phyloP scores from a whole-genome alignment of 495 filamentous ascomycete genomes.

The Daldinia bambusicola region DNA sequence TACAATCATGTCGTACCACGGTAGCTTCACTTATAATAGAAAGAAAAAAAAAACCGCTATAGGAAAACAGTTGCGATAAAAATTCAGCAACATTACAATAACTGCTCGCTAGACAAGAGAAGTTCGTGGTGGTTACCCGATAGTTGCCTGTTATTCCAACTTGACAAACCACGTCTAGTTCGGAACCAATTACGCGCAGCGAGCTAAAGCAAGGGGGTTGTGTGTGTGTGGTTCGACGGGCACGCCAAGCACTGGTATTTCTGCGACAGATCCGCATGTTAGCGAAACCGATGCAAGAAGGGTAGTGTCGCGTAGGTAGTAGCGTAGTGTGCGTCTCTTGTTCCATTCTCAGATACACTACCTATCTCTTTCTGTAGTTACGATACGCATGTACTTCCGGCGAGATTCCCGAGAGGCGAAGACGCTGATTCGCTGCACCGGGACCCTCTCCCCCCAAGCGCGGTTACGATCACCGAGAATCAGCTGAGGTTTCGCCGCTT shows the following conservation, averaged over 20 bases:
- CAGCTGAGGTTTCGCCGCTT: slow-evolving; percentile 33
- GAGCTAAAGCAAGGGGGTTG: slow-evolving; percentile 26
- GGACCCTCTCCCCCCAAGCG: slow-evolving; percentile 19
- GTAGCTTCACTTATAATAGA: neutral
- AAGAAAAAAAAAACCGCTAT: neutral
- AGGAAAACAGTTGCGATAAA: neutral
- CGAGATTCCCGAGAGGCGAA: slow-evolving; percentile 18
- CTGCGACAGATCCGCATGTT: slow-evolving; percentile 45
- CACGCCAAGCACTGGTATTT: slow-evolving; percentile 34
- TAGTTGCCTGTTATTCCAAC: neutral
- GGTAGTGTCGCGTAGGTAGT: neutral
- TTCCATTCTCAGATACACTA: no score
- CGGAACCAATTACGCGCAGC: slow-evolving; percentile 24
- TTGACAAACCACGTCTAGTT: slow-evolving; percentile 15
- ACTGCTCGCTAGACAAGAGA: neutral
- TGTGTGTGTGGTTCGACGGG: slow-evolving; percentile 1
- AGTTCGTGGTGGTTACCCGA: no score
- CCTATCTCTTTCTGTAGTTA: neutral
- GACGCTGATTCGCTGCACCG: slow-evolving; percentile 32
- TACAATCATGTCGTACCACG: neutral
- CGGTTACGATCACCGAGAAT: slow-evolving; percentile 43
- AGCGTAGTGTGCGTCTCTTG: no score
- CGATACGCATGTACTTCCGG: neutral
- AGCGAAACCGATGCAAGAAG: slow-evolving; percentile 42
- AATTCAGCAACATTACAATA: neutral